These are phyloP conservation scores for Phlebiopsis flavidoalba DNA, from an alignment of 768 basidiomycete species.

Conservation along the genomic window DNA sequence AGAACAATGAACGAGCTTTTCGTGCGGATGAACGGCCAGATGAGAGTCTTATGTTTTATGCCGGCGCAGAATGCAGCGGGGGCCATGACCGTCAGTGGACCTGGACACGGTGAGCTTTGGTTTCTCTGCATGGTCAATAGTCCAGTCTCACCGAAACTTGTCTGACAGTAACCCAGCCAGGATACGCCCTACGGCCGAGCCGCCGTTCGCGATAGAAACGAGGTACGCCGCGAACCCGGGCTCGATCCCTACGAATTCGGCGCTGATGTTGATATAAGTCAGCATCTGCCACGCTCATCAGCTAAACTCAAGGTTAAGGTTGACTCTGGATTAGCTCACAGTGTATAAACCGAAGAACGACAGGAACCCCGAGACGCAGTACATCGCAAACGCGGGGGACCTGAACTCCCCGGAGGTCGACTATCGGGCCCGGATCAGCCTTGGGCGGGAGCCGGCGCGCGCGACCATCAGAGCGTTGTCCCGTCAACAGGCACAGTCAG, in stretches of 20 bases:
- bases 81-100: constrained; percentile 63
- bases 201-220: constrained; percentile 62
- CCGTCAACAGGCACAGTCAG: constrained; percentile 43
- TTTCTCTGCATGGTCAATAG: background rate
- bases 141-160: constrained; percentile 36
- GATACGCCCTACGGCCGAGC: constrained; percentile 59
- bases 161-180: constrained; percentile 51
- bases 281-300: constrained; percentile 39
- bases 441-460: constrained; percentile 51
- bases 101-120: constrained; percentile 28
- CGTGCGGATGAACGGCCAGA: constrained; percentile 61
- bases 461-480: constrained; percentile 41
- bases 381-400: constrained; percentile 47
- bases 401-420: constrained; percentile 56
- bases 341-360: constrained; percentile 71
- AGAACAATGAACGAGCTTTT: constrained; percentile 44
- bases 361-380: constrained; percentile 50
- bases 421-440: constrained; percentile 48
- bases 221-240: constrained; percentile 56
- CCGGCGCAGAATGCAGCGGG: constrained; percentile 55
- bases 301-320: background rate
- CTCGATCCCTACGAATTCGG: constrained; percentile 42
- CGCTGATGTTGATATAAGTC: constrained; percentile 62
- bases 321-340: constrained; percentile 6
- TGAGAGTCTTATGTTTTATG: constrained; percentile 54